A percentile compares a stretch with the other conserved stretches of the same genome.
phyloP scores from a whole-genome alignment of 495 filamentous ascomycete species.

The Penicillium cosmopolitanum region DNA sequence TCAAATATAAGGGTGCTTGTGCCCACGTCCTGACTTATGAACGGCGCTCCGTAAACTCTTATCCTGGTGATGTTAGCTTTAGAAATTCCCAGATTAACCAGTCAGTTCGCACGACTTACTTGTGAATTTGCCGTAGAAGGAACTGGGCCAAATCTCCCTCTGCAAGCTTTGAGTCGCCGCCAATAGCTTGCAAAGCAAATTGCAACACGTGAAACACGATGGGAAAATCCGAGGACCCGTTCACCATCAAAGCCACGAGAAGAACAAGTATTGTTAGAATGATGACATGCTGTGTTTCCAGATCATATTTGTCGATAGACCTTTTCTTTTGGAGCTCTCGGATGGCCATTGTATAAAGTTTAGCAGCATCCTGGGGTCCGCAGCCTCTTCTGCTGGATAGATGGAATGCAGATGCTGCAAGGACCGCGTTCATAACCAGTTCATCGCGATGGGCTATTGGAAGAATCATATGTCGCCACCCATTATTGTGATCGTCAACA shows the following conservation, averaged over 20 bases:
- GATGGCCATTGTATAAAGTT: not conserved
- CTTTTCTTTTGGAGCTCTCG: not conserved
- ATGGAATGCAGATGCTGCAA: constrained; percentile 3
- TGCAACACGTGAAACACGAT: not conserved
- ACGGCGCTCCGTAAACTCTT: not conserved
- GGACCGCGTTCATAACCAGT: not conserved
- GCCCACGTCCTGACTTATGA: not conserved
- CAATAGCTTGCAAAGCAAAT: not conserved
- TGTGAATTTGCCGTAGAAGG: not conserved
- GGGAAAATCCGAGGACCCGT: constrained; percentile 1
- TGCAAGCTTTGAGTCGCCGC: not conserved
- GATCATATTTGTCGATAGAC: not conserved
- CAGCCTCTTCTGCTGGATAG: not conserved
- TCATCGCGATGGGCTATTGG: not conserved
- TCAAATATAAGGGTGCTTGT: not conserved
- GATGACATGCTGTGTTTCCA: not conserved
- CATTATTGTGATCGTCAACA: not conserved
- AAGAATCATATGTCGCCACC: constrained; percentile 2
- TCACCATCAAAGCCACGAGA: constrained; percentile 1
- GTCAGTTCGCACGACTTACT: not conserved
- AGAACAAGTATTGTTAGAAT: not conserved
- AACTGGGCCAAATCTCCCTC: not conserved
- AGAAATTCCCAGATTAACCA: not conserved
- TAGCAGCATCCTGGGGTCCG: not conserved
- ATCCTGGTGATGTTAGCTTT: not conserved